Conservation (phyloP, 129 eudicot genomes). For the Saposhnikovia divaricata region DNA sequence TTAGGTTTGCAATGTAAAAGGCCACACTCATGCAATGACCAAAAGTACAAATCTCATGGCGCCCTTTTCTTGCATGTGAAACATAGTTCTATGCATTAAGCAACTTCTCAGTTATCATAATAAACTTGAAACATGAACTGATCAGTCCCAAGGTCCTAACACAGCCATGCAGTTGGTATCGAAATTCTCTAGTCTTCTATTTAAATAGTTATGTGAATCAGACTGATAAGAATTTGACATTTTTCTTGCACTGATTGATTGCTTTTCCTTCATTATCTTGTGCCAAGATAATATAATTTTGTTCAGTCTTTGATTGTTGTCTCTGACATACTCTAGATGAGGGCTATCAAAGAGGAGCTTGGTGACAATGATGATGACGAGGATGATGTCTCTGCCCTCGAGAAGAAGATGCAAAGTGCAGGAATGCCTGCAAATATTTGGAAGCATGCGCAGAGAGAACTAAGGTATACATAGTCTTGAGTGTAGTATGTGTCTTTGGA, state of each 20-base stretch:
- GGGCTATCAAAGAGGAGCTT: conserved; percentile 98
- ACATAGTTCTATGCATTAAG: not conserved
- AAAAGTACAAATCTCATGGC: not conserved
- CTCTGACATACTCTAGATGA: conserved; percentile 49
- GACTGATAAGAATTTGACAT: not conserved
- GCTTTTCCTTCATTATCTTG: not conserved
- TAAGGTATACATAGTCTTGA: conserved; percentile 39
- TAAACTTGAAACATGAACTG: not conserved
- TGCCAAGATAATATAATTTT: not conserved
- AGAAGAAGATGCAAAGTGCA: conserved; percentile 93
- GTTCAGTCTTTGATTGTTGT: conserved; percentile 1
- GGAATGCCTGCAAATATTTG: conserved; percentile 96
- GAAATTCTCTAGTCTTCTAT: not conserved
- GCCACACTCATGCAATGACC: not conserved
- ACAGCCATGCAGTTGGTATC: not conserved
- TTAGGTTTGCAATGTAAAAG: not conserved
- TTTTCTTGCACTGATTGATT: not conserved
- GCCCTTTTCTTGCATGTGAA: not conserved
- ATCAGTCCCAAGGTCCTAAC: not conserved
- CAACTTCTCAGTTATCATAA: conserved; percentile 2
- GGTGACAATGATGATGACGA: conserved; percentile 99
- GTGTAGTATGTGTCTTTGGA: not conserved
- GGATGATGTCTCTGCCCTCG: conserved; percentile 90
- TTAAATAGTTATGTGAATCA: not conserved
- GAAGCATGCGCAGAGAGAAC: conserved; percentile 98